Base-by-base conservation (phyloP, 2,329 filamentous ascomycete species). In the Alternaria longipes region DNA sequence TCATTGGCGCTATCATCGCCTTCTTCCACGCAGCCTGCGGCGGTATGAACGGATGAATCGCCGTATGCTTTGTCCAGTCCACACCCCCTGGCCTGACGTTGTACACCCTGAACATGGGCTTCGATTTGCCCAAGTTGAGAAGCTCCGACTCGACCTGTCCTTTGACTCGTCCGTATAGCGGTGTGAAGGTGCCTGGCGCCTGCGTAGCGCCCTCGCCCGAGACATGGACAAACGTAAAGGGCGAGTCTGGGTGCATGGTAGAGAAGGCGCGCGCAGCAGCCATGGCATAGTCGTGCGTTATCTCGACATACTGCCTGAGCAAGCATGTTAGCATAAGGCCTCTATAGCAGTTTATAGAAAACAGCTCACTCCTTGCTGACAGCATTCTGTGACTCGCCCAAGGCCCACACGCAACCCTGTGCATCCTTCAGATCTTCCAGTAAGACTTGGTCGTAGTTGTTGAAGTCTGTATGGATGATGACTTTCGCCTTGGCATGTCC, bases 221-320 rank as follows among this genome's bases (percentile, higher is more conserved):
- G 30, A 93, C 85, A 71, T 88, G 90, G 64, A 93, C 82, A 75
- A 93, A 93, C 53, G 86, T 87, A 76, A 93, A 89, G 0, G 87
- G 85, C 41, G 82, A 72, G 4, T 78, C 73, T 14, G 78, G 77
- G 3, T 83, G 78, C 12, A 89, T 76, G 0, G 74, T 74, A 1
- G 83, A 74, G 68, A 91, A 89, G 12, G 88, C 86, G 60, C 83
- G 81, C 1, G 89, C 90, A 0, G 89, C 89, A 3, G 83, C 85
- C 1, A 92, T 72, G 1, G 90, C 78, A 72, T 88, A 92, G 72
- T 88, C 85, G 60, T 87, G 83, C 0, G 90, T 93, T 72, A 93
- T 91, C 52, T 84, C 84, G 45, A 87, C 79, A 71, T 93, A 93
- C 50, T 91, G 85, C 12, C 82, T 83, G 22, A 44, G 57, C 56